Evolutionary conservation across 345 rosid genomes (phyloP), one percentile per base, ranked within the genome.

Genomic region (Brassica cretica): DNA sequence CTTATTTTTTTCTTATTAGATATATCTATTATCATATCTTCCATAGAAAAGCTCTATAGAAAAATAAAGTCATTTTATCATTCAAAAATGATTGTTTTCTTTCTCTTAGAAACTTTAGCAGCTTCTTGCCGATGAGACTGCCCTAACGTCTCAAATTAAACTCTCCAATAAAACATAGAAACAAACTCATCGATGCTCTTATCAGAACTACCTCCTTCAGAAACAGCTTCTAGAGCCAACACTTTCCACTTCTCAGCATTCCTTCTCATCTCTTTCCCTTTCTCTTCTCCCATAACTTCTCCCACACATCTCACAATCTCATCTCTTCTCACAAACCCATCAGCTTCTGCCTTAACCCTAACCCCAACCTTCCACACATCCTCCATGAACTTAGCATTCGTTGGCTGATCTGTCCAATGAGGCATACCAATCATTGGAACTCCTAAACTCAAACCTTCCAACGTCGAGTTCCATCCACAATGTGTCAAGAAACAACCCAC

Each of bases 181-280:
- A 84, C 85, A 68, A 88, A 86, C 44, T 85, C 82, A 1, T 83
- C 66, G 1, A 87, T 81, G 46, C 78, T 82, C 64, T 70, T 75
- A 41, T 87, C 88, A 5, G 93, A 89, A 72, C 78, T 89, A 75
- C 92, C 92, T 12, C 87, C 91, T 71, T 83, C 82, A 56, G 84
- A 70, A 12, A 81, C 88, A 72, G 93, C 86, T 24, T 70, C 82
- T 71, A 16, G 78, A n/a, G 91, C 90, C 29, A 84, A 39, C 30
- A 79, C 73, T 77, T 76, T 89, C 93, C 91, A 91, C 55, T 75
- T 85, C 44, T 60, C 78, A 1, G 85, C 83, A 71, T 81, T 88
- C 4, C 3, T 78, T 81, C 70, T 82, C 6, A 88, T 82, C 32
- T 82, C 87, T 39, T 78, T 46, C 1, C 75, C 80, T 56, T 64